A percentile compares a stretch with the other conserved stretches of the same genome.
These are phyloP conservation scores for Trifolium pratense DNA, from an alignment of 306 rosid species.

Conservation along the genomic window DNA sequence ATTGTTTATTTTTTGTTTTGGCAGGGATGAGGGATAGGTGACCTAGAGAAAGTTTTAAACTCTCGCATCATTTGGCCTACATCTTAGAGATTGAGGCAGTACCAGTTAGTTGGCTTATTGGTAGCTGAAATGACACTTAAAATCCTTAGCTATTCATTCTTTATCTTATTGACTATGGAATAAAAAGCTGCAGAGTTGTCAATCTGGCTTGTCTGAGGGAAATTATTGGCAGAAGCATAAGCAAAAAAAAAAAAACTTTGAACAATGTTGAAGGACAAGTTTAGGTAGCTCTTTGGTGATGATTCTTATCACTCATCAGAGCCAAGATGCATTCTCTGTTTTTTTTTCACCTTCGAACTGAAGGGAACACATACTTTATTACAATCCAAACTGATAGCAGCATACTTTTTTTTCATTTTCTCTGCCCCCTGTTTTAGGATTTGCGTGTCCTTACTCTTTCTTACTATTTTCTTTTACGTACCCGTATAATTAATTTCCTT, in stretches of 20 bases:
- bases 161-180: conserved; percentile 1
- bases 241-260: no score
- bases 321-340: not conserved
- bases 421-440: conserved; percentile 3
- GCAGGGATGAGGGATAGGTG: conserved; percentile 13
- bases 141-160: not conserved
- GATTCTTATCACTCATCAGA: not conserved
- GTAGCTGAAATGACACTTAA: conserved; percentile 3
- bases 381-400: conserved; percentile 14
- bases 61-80: conserved; percentile 11
- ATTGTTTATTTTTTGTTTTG: not conserved
- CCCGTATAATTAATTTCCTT: conserved; percentile 10
- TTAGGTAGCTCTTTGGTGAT: not conserved
- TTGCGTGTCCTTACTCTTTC: conserved; percentile 19
- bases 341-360: conserved; percentile 28
- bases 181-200: conserved; percentile 12
- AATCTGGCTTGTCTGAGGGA: conserved; percentile 25
- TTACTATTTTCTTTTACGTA: conserved; percentile 23
- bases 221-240: not conserved
- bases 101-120: conserved; percentile 22
- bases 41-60: conserved; percentile 21
- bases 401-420: conserved; percentile 11
- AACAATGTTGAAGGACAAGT: not conserved
- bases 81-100: conserved; percentile 4
- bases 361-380: not conserved